Conservation (phyloP, 2,329 filamentous ascomycete species). For the Pseudocercospora musae region DNA sequence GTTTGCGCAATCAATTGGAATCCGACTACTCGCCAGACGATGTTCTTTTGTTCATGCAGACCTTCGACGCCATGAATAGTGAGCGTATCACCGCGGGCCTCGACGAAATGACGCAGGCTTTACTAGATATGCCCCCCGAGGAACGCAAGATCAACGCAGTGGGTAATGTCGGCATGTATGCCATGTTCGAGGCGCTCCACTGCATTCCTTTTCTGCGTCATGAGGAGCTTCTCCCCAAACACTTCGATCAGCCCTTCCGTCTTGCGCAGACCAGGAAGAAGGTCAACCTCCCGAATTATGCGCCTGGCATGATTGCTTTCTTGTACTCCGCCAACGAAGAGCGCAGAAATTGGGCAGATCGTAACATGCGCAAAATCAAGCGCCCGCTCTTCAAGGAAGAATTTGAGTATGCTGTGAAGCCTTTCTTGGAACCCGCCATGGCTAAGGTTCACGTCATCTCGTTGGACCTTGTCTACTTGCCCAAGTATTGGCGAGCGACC, state of each 20-base stretch:
- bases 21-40: slow-evolving; percentile 45
- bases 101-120: slow-evolving; percentile 39
- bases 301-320: slow-evolving; percentile 81
- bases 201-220: slow-evolving; percentile 71
- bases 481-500: slow-evolving; percentile 76
- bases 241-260: slow-evolving; percentile 81
- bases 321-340: slow-evolving; percentile 69
- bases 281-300: slow-evolving; percentile 70
- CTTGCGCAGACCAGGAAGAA: slow-evolving; percentile 74
- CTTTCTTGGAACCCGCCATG: slow-evolving; percentile 67
- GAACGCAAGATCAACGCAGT: slow-evolving; percentile 51
- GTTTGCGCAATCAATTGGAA: slow-evolving; percentile 41
- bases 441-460: slow-evolving; percentile 57
- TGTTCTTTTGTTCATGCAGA: slow-evolving; percentile 43
- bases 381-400: slow-evolving; percentile 65
- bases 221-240: slow-evolving; percentile 50
- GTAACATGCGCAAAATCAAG: slow-evolving; percentile 65
- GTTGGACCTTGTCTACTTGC: slow-evolving; percentile 53
- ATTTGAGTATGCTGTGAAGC: slow-evolving; percentile 84
- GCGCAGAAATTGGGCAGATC: slow-evolving; percentile 64
- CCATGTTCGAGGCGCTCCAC: slow-evolving; percentile 84
- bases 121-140: slow-evolving; percentile 47
- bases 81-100: slow-evolving; percentile 44
- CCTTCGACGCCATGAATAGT: slow-evolving; percentile 46
- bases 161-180: slow-evolving; percentile 64